Percentiles rank a stretch among this genome's conserved stretches.
Evolutionary conservation across 805 yeast genomes (phyloP).

Genomic region (Pichia pseudocactophila): DNA sequence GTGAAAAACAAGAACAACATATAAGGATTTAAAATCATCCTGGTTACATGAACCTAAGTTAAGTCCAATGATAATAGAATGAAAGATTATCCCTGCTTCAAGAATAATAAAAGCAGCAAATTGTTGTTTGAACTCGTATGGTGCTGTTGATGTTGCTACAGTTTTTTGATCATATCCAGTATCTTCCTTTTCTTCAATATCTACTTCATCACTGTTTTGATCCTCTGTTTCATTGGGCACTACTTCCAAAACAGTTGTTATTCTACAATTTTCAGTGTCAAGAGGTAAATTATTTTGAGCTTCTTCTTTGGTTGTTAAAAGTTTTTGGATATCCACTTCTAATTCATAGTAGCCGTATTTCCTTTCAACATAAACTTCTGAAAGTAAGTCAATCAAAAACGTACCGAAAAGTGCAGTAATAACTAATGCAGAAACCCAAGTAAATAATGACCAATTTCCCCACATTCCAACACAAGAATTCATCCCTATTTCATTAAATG

Average conservation of each 20-base stretch:
- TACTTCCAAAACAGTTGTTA: too few species aligned
- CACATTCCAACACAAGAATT: slow-evolving; percentile 49
- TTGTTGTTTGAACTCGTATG: slow-evolving; percentile 10
- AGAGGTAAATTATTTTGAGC: neutral
- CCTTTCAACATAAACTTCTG: slow-evolving; percentile 33
- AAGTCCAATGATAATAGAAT: slow-evolving; percentile 70
- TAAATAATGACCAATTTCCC: slow-evolving; percentile 40
- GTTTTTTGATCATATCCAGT: neutral
- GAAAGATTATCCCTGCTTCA: slow-evolving; percentile 72
- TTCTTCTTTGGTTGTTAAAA: slow-evolving; percentile 25
- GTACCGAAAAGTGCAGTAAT: slow-evolving; percentile 36
- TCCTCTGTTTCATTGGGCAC: neutral
- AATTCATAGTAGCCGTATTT: slow-evolving; percentile 13
- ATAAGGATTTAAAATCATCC: slow-evolving; percentile 58
- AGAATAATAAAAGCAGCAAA: slow-evolving; percentile 22
- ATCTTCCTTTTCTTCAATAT: slow-evolving; percentile 10
- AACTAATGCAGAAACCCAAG: slow-evolving; percentile 42
- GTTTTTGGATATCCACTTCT: slow-evolving; percentile 12
- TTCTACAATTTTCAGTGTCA: neutral
- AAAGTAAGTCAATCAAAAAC: slow-evolving; percentile 37
- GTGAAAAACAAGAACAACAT: slow-evolving; percentile 56
- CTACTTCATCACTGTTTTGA: slow-evolving; percentile 1
- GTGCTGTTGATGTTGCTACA: slow-evolving; percentile 7
- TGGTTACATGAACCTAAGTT: slow-evolving; percentile 60
- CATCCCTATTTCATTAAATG: slow-evolving; percentile 46